These are phyloP conservation scores for Pezicula radicicola DNA, from an alignment of 2,329 filamentous ascomycete genomes.

Conservation along the genomic window DNA sequence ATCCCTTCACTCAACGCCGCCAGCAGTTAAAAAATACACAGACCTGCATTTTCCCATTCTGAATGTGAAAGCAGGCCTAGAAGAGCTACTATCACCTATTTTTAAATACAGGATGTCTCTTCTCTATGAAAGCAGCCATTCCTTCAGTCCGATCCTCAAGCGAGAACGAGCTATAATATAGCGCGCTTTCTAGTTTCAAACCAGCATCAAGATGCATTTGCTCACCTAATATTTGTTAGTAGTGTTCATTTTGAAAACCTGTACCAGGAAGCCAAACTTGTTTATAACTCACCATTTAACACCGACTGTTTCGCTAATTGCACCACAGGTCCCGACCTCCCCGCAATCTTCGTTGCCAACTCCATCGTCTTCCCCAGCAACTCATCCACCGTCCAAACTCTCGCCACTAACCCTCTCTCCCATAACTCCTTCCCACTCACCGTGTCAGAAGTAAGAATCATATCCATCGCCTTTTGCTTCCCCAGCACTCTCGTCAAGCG, in stretches of 20 bases:
- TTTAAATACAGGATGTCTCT: constrained; percentile 52
- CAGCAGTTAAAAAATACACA: too few relatives aligned
- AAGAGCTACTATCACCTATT: constrained; percentile 17
- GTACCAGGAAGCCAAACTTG: background rate
- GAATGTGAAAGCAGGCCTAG: too few relatives aligned
- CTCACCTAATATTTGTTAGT: background rate
- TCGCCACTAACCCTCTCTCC: constrained; percentile 15
- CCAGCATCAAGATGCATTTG: constrained; percentile 37
- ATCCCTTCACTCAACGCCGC: too few relatives aligned
- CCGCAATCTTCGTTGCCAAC: constrained; percentile 36
- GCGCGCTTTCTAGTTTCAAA: constrained; percentile 32
- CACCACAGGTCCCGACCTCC: constrained; percentile 36
- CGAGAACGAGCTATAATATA: constrained; percentile 33
- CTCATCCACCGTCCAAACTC: constrained; percentile 29
- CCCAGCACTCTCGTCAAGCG: constrained; percentile 31
- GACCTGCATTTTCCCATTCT: too few relatives aligned
- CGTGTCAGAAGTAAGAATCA: constrained; percentile 18
- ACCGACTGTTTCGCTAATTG: constrained; percentile 41
- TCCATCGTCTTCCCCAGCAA: constrained; percentile 36
- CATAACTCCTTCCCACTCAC: constrained; percentile 15
- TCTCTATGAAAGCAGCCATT: constrained; percentile 57
- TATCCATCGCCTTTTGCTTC: constrained; percentile 30
- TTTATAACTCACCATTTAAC: constrained; percentile 31
- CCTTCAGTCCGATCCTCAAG: constrained; percentile 54
- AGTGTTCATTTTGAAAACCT: background rate